A percentile compares a stretch with the other conserved stretches of the same genome.
These are phyloP conservation scores for Cyclocybe aegerita DNA, from an alignment of 768 basidiomycete genomes.

Conservation along the genomic window DNA sequence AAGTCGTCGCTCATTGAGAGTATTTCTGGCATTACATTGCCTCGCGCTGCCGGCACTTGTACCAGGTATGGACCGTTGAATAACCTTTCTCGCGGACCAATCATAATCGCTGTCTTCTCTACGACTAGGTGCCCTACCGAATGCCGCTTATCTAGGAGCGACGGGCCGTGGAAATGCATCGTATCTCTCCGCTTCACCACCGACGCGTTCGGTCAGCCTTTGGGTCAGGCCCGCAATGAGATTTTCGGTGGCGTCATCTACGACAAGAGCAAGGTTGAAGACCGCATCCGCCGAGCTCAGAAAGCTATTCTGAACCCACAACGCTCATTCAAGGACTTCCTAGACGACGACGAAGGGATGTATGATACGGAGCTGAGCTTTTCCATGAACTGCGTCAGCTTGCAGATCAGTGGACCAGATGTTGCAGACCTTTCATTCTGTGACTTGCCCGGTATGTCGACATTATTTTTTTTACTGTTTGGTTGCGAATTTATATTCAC, in stretches of 20 bases:
- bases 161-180: slow-evolving; percentile 45
- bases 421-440: slow-evolving; percentile 66
- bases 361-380: slow-evolving; percentile 34
- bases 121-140: slow-evolving; percentile 53
- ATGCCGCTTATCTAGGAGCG: slow-evolving; percentile 46
- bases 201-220: slow-evolving; percentile 34
- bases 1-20: slow-evolving; percentile 79
- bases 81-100: not conserved
- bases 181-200: slow-evolving; percentile 48
- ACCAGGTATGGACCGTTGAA: slow-evolving; percentile 47
- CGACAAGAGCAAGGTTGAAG: slow-evolving; percentile 56
- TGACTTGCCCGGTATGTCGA: slow-evolving; percentile 52
- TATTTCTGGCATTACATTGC: slow-evolving; percentile 70
- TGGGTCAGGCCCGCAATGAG: slow-evolving; percentile 37
- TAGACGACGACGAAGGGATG: slow-evolving; percentile 30
- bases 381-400: slow-evolving; percentile 54
- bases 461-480: not conserved
- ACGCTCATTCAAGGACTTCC: slow-evolving; percentile 29
- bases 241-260: slow-evolving; percentile 49
- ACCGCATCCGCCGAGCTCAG: slow-evolving; percentile 66
- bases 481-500: not conserved
- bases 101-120: not conserved
- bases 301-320: slow-evolving; percentile 63
- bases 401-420: slow-evolving; percentile 58
- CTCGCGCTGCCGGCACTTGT: slow-evolving; percentile 70